A percentile compares a stretch with the other conserved stretches of the same genome.
Evolutionary conservation across 768 basidiomycete species (phyloP).

Genomic region (Rhodotorula toruloides): DNA sequence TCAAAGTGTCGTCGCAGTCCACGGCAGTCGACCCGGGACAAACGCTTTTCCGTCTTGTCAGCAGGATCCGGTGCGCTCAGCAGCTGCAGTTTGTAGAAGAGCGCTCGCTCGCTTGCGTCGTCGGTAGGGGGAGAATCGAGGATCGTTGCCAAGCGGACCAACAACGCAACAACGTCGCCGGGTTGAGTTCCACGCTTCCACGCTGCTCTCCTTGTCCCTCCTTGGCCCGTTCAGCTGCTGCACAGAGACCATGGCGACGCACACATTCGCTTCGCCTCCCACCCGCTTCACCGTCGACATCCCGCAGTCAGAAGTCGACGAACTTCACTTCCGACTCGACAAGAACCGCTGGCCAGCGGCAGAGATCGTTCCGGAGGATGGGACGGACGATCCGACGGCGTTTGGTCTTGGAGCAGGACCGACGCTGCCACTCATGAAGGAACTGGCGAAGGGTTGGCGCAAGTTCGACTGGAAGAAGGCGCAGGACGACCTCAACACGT

Average conservation of each 20-base stretch:
- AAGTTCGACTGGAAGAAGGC: not conserved
- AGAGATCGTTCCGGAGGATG: conserved; percentile 6
- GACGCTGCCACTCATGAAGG: conserved; percentile 21
- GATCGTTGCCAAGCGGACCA: no score
- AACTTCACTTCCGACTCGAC: conserved; percentile 16
- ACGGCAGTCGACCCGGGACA: no score
- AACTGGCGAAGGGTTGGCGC: conserved; percentile 17
- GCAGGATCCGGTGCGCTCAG: no score
- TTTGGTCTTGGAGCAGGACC: conserved; percentile 8
- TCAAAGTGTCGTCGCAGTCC: no score
- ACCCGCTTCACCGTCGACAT: conserved; percentile 17
- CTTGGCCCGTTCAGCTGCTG: not conserved
- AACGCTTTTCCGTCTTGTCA: no score
- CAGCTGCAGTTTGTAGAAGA: no score
- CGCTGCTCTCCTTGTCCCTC: no score
- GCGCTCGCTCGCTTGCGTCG: no score
- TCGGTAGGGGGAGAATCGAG: no score
- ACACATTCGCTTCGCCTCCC: not conserved
- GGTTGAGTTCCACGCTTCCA: no score
- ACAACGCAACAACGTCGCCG: no score
- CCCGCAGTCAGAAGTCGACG: not conserved
- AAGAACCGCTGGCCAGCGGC: conserved; percentile 17
- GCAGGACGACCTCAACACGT: conserved; percentile 17
- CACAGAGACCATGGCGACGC: not conserved
- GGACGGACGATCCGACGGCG: not conserved